A percentile compares a stretch with the other conserved stretches of the same genome.
Conservation (phyloP, 495 filamentous ascomycete species). For the Astrothelium macrocarpum region DNA sequence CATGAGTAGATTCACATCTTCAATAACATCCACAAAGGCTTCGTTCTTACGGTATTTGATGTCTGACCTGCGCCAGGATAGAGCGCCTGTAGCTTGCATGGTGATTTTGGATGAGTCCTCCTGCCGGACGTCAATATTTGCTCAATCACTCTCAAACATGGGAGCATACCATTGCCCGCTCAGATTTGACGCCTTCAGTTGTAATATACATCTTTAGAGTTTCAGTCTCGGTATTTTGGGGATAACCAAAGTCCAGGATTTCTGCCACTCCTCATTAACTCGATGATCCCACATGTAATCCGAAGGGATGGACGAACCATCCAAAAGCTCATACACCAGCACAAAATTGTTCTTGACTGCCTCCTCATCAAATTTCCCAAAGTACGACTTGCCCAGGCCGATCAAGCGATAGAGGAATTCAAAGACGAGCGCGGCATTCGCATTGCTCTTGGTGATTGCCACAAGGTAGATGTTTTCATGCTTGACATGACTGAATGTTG, state of each 20-base stretch:
- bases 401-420: conserved; percentile 95
- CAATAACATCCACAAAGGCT: conserved; percentile 98
- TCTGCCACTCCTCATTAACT: no score
- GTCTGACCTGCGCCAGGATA: conserved; percentile 93
- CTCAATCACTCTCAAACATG: background rate
- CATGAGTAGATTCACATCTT: conserved; percentile 98
- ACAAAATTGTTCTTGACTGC: conserved; percentile 99
- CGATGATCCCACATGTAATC: no score
- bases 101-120: conserved; percentile 95
- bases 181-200: conserved; percentile 95
- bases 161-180: conserved; percentile 56
- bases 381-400: conserved; percentile 85
- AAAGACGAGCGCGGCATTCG: conserved; percentile 96
- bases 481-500: conserved; percentile 98
- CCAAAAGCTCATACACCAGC: conserved; percentile 92
- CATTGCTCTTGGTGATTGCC: conserved; percentile 97
- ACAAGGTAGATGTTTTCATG: conserved; percentile 99
- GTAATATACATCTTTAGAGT: conserved; percentile 99
- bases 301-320: conserved; percentile 49
- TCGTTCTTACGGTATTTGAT: conserved; percentile 99
- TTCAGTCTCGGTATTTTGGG: conserved; percentile 97
- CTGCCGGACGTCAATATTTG: conserved; percentile 15
- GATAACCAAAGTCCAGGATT: conserved; percentile 98
- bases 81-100: conserved; percentile 95
- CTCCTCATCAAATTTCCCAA: conserved; percentile 98